Evolutionary conservation across 2,329 filamentous ascomycete genomes (phyloP).

Genomic region (Fusarium sp.): DNA sequence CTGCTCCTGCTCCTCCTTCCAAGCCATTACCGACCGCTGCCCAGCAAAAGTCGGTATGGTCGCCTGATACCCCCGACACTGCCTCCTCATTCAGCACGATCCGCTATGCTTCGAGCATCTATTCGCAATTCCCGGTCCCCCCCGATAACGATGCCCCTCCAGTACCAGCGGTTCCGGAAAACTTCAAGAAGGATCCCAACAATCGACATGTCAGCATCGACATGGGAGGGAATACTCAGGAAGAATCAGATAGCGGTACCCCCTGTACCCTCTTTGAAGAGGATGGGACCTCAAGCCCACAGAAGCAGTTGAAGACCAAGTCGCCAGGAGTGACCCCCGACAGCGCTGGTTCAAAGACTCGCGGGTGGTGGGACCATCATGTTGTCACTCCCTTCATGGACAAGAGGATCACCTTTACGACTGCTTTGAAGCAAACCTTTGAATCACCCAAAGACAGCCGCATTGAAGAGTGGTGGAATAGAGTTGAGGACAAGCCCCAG

Average conservation of each 20-base stretch:
- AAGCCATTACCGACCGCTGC: conserved; percentile 34
- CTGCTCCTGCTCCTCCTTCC: not conserved
- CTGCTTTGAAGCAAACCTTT: conserved; percentile 48
- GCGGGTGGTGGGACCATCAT: conserved; percentile 80
- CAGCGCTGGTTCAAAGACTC: conserved; percentile 65
- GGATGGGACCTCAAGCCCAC: conserved; percentile 59
- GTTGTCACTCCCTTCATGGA: conserved; percentile 73
- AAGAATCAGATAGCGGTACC: conserved; percentile 62
- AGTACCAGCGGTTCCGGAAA: conserved; percentile 64
- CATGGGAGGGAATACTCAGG: conserved; percentile 44
- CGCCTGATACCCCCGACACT: conserved; percentile 66
- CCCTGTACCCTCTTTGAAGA: conserved; percentile 75
- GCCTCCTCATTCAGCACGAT: conserved; percentile 51
- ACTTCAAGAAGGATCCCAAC: conserved; percentile 48
- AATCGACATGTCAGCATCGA: conserved; percentile 52
- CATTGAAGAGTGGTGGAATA: conserved; percentile 52
- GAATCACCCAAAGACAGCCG: conserved; percentile 45
- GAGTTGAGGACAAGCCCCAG: conserved; percentile 22
- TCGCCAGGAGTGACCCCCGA: conserved; percentile 51
- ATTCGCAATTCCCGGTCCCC: conserved; percentile 62
- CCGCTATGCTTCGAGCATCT: conserved; percentile 65
- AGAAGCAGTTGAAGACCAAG: conserved; percentile 52
- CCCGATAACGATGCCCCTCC: conserved; percentile 59
- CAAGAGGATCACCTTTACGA: conserved; percentile 53
- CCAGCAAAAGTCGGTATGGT: conserved; percentile 63